Base-by-base conservation (phyloP, 2,329 filamentous ascomycete genomes). In the Fusarium equiseti region DNA sequence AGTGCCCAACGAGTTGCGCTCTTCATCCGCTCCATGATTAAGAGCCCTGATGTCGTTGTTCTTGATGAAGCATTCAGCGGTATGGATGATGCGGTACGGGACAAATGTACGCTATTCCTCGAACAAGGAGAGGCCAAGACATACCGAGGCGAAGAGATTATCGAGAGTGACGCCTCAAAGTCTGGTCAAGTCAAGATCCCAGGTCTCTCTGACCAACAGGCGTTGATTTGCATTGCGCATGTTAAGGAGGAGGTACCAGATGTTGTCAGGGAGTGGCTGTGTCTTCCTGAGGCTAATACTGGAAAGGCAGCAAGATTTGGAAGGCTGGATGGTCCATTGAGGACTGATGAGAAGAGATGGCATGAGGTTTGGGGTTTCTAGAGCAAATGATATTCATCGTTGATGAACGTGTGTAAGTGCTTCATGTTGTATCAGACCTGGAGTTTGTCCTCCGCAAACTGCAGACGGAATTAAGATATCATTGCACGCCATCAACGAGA, bases 211-310 rank as follows among this genome's bases (percentile, higher is more conserved):
- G 83, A 89, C 1, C 80, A 88, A 24, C 95, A 98, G 81, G 94
- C 94, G 1, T 82, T 99, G 57, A 87, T 98, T n/a, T 94, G 95
- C 70, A 95, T 98, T 64, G 96, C 94, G 66, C 96, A 99, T 81
- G 86, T 95, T 66, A 90, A 90, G 68, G 94, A 97, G 75, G 96
- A 99, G 80, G 92, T 98, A 12, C 96, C 96, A 0, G 90, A 91
- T 52, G 91, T 90, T 71, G 88, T 98, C 26, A 83, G 93, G 49
- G 90, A 97, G 77, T 98, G 92, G 91, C 85, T 98, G 53, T 95
- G 93, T 78, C 83, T 98, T 31, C 94, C 95, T 2, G 92, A 95
- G 79, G 86, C 91, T 6, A 92, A 91, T 56, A 88, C 88, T 3
- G 87, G 87, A 2, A 74, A 77, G 35, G 80, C 86, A 18, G 89